Percentiles rank a stretch among this genome's conserved stretches.
phyloP scores from a whole-genome alignment of 257 asterid genomes.

The Orobanche coerulescens region DNA sequence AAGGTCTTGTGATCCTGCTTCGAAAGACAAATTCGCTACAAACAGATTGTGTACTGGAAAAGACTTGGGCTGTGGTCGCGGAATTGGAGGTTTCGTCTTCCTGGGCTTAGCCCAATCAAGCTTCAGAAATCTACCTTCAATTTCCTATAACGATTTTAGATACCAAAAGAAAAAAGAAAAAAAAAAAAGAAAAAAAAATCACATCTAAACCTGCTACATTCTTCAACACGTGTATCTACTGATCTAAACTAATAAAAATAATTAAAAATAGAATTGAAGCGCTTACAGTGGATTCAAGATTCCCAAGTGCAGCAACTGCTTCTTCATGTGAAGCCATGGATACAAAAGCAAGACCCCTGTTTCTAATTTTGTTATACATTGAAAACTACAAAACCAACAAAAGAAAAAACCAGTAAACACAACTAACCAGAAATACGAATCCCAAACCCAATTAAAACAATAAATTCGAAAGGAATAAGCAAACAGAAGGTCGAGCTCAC shows the following conservation, averaged over 20 bases:
- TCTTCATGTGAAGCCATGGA: conserved; percentile 86
- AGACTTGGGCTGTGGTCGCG: conserved; percentile 34
- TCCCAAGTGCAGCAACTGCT: conserved; percentile 58
- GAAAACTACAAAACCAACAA: conserved; percentile 42
- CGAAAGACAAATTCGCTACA: conserved; percentile 61
- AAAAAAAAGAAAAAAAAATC: no score
- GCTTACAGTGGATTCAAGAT: conserved; percentile 60
- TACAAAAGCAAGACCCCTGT: conserved; percentile 83
- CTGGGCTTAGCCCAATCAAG: conserved; percentile 78
- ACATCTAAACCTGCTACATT: no score
- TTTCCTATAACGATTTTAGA: conserved; percentile 37
- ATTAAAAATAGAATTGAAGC: not conserved
- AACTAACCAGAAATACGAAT: conserved; percentile 12
- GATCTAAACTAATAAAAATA: no score
- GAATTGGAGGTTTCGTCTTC: conserved; percentile 36
- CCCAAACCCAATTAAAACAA: not conserved
- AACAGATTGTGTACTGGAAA: conserved; percentile 66
- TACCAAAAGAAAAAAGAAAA: no score
- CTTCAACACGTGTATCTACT: no score
- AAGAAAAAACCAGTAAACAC: not conserved
- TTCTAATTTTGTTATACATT: conserved; percentile 72
- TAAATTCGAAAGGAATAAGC: not conserved
- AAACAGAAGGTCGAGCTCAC: conserved; percentile 23
- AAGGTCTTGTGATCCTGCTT: conserved; percentile 67
- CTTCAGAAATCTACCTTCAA: conserved; percentile 67